Evolutionary conservation across 2,329 filamentous ascomycete species (phyloP).

Genomic region (Xylariales sp.): DNA sequence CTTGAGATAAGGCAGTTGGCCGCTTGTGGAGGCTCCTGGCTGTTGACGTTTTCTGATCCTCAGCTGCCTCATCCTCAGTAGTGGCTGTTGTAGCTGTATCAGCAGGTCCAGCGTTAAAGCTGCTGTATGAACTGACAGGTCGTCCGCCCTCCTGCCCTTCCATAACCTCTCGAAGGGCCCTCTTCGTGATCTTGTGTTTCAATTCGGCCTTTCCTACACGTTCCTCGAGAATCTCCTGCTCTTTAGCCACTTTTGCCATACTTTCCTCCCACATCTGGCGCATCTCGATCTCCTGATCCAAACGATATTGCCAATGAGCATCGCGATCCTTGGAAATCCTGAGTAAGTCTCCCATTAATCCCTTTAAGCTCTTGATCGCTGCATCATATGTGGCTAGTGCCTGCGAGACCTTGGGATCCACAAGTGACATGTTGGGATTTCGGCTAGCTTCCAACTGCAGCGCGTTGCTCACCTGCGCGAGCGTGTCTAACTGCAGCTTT

Average conservation of each 20-base stretch:
- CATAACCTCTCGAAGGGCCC: constrained; percentile 80
- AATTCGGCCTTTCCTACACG: constrained; percentile 85
- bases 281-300: constrained; percentile 88
- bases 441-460: constrained; percentile 66
- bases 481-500: constrained; percentile 84
- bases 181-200: constrained; percentile 86
- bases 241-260: constrained; percentile 92
- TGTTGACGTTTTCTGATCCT: constrained; percentile 34
- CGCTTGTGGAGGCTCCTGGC: constrained; percentile 43
- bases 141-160: constrained; percentile 41
- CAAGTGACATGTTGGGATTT: constrained; percentile 68
- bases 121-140: constrained; percentile 26
- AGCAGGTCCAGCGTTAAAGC: constrained; percentile 18
- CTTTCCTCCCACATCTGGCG: constrained; percentile 98
- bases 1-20: constrained; percentile 64
- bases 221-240: constrained; percentile 87
- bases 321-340: constrained; percentile 93
- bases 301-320: constrained; percentile 91
- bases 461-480: constrained; percentile 80
- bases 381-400: constrained; percentile 83
- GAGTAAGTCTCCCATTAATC: constrained; percentile 77
- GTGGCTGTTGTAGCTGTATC: constrained; percentile 24
- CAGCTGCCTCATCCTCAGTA: constrained; percentile 26
- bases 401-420: constrained; percentile 70
- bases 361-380: constrained; percentile 82